Evolutionary conservation across 495 filamentous ascomycete species (phyloP).

Genomic region (Penicillium longicatenatum): DNA sequence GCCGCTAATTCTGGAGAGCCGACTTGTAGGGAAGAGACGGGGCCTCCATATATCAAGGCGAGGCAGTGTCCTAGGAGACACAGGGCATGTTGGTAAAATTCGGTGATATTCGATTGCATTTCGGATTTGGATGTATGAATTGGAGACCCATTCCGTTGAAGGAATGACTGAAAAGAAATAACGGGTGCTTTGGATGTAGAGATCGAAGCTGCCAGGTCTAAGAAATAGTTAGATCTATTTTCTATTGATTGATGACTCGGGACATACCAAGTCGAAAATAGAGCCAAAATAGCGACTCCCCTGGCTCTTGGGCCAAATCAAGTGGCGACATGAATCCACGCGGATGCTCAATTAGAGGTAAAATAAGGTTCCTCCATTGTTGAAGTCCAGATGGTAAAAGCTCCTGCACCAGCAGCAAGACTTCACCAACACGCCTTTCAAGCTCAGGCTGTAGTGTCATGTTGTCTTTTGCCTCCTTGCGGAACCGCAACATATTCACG

Average conservation of each 20-base stretch:
- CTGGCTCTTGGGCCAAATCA: slow-evolving; percentile 15
- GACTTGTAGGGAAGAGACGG: slow-evolving; percentile 9
- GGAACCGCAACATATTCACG: slow-evolving; percentile 16
- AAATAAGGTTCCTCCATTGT: slow-evolving; percentile 17
- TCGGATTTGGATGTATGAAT: slow-evolving; percentile 6
- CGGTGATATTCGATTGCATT: slow-evolving; percentile 9
- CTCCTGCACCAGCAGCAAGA: slow-evolving; percentile 22
- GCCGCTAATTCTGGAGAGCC: slow-evolving; percentile 16
- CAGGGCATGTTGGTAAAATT: slow-evolving; percentile 23
- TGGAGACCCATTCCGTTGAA: slow-evolving; percentile 25
- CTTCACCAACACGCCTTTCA: slow-evolving; percentile 16
- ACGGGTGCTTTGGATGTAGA: slow-evolving; percentile 14
- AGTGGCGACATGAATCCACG: slow-evolving; percentile 6
- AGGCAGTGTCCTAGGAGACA: slow-evolving; percentile 26
- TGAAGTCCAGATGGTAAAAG: slow-evolving; percentile 20
- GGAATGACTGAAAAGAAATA: slow-evolving; percentile 24
- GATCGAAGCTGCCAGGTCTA: slow-evolving; percentile 27
- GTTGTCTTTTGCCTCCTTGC: slow-evolving; percentile 22
- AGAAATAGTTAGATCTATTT: background rate
- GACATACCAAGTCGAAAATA: slow-evolving; percentile 23
- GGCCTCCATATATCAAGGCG: slow-evolving; percentile 23
- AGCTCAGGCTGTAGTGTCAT: slow-evolving; percentile 15
- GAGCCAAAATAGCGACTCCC: slow-evolving; percentile 27
- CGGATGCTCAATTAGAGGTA: slow-evolving; percentile 4
- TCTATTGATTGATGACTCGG: background rate